Evolutionary conservation across 1,284 basidiomycete genomes (phyloP), one percentile per base, ranked within the genome.

Genomic region (Singerocomus rubriflavus): DNA sequence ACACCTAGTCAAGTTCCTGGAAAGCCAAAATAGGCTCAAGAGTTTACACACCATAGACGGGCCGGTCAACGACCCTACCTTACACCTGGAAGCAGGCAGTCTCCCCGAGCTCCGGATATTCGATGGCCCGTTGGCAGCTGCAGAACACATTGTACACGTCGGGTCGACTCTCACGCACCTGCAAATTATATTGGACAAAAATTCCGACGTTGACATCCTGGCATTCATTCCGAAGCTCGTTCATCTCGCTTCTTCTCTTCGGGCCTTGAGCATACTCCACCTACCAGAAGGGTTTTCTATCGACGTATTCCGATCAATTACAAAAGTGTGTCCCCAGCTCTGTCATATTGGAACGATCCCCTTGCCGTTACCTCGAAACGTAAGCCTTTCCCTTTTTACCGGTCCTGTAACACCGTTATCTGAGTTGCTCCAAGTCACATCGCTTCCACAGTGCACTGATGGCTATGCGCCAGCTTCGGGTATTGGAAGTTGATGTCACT

Each of bases 261-360:
- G 64, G 32, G 61, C 67, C 55, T 51, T 66, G 53, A 69, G 51
- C 35, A 47, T 69, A 54, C 61, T 67, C 53, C 59, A 70, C 59
- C 51, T 69, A 40, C 57, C 64, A 58, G 66, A 69, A 48, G 48
- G 47, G 11, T 34, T 69, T 17, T 54, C 65, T 27, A 50, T 58
- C 40, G 54, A 57, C 50, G 53, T 44, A 45, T 48, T 70, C 45
- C 57, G 65, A 64, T 67, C 56, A 62, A 67, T 66, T 53, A 57
- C 67, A 52, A 65, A 46, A 54, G 48, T 63, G 46, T 66, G 66
- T 35, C 60, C 66, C 26, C 62, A 61, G 48, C 67, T 66, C 54
- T 68, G 64, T 54, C 50, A 66, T 58, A 46, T 66, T 42, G 66
- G 66, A 47, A 63, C 62, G 27, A 64, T 70, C 29, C 61, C 67